Percentiles rank a stretch among this genome's conserved stretches.
These are phyloP conservation scores for Lentinula edodes DNA, from an alignment of 768 basidiomycete species.

Conservation along the genomic window DNA sequence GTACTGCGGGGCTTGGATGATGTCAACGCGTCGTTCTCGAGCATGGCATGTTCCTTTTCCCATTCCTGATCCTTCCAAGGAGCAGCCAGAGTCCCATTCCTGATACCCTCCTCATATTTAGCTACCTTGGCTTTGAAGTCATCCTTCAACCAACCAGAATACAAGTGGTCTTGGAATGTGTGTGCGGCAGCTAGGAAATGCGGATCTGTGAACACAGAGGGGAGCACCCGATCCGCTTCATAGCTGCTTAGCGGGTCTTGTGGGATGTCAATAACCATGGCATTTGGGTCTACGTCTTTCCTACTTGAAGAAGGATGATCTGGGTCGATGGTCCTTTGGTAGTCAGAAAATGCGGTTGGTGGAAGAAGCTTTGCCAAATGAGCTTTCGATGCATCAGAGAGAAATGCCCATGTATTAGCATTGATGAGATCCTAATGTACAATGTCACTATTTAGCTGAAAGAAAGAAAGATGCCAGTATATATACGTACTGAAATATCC, in stretches of 20 bases:
- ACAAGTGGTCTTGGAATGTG: slow-evolving; percentile 59
- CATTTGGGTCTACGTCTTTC: not conserved
- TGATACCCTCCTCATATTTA: slow-evolving; percentile 38
- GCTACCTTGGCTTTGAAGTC: slow-evolving; percentile 35
- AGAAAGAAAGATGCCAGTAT: slow-evolving; percentile 3
- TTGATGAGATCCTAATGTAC: slow-evolving; percentile 43
- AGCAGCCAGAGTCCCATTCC: slow-evolving; percentile 40
- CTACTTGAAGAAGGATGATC: slow-evolving; percentile 30
- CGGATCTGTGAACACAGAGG: slow-evolving; percentile 40
- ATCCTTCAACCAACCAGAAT: slow-evolving; percentile 43
- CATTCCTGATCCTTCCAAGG: slow-evolving; percentile 64
- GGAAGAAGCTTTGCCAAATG: slow-evolving; percentile 37
- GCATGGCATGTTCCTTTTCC: slow-evolving; percentile 35
- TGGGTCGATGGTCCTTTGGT: slow-evolving; percentile 22
- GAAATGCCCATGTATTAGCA: slow-evolving; percentile 35
- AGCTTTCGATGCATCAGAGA: slow-evolving; percentile 34
- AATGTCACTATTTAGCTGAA: slow-evolving; percentile 4
- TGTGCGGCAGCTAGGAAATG: slow-evolving; percentile 49
- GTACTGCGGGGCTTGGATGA: not conserved
- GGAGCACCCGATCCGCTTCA: slow-evolving; percentile 23
- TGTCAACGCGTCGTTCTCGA: slow-evolving; percentile 7
- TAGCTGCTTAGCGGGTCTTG: not conserved
- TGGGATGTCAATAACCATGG: slow-evolving; percentile 16
- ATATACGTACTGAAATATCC: slow-evolving; percentile 43
- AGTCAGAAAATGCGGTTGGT: slow-evolving; percentile 37